Percentiles rank a stretch among this genome's conserved stretches.
Conservation (phyloP, 2,329 filamentous ascomycete genomes). For the Trichoderma cornu-damae region DNA sequence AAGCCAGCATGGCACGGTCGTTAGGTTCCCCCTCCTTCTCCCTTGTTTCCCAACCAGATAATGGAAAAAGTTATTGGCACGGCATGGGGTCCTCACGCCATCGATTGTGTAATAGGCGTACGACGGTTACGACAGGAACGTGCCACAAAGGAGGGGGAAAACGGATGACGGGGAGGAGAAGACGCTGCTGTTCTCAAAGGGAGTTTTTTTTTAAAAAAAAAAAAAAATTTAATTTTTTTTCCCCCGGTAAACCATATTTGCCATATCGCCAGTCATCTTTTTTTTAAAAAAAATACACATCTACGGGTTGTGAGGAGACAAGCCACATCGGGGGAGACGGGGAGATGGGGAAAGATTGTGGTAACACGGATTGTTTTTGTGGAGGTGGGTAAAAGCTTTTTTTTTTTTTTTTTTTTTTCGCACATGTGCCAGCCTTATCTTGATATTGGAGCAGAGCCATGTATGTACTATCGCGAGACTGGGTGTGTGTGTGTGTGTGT, state of each 20-base stretch:
- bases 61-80: background rate
- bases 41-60: background rate
- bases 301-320: background rate
- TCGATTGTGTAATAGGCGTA: constrained; percentile 19
- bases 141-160: constrained; percentile 13
- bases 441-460: constrained; percentile 9
- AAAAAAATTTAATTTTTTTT: too few relatives aligned
- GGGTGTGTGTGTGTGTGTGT: background rate
- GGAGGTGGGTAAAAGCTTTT: constrained; percentile 16
- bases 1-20: background rate
- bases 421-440: constrained; percentile 16
- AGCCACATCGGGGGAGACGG: constrained; percentile 9
- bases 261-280: background rate
- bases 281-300: too few relatives aligned
- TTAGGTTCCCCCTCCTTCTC: too few relatives aligned
- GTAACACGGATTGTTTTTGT: background rate
- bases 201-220: background rate
- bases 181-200: background rate
- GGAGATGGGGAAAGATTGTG: background rate
- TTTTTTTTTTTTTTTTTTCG: too few relatives aligned
- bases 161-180: background rate
- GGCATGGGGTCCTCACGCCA: constrained; percentile 18
- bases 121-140: constrained; percentile 17
- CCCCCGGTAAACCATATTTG: background rate
- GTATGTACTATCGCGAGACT: background rate